Evolutionary conservation across 148 eudicot genomes (phyloP), one percentile per base, ranked within the genome.

Genomic region (Chenopodium berlandieri): DNA sequence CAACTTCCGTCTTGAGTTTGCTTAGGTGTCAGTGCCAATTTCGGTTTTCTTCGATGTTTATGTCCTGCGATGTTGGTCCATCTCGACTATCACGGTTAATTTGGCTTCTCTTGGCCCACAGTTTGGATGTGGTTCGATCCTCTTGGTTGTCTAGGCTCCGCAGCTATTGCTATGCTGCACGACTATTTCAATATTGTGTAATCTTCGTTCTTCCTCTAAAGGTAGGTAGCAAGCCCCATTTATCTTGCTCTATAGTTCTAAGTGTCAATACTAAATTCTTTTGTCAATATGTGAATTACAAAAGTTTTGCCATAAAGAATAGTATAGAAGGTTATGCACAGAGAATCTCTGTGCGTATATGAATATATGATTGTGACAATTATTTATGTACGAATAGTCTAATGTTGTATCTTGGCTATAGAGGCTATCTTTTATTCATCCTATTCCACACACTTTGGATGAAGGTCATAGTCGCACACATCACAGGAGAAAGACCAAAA

Each of bases 391-490:
- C 20, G 1, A 27, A 25, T 17, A 67, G 71, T 25, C 16, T 25
- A 10, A 11, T 16, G 16, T 19, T 0, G 17, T 30, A 67, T 37
- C 6, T 30, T 56, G 1, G 62, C 71, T 11, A 30, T 27, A 27
- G 16, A 25, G 34, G 34, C 16, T 30, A 56, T 56, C 62, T 14
- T 12, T 31, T 9, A 72, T 44, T 32, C 7, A 27, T 17, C 44
- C 73, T 76, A 83, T 71, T 85, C 87, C 22, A 89, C 63, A 80
- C 91, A 90, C 31, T 69, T 50, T 1, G 93, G 93, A 76, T 90
- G 93, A 80, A 90, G 93, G 40, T 90, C 93, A 80, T 87, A 90
- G 77, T 89, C 87, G 82, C 93, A 90, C 27, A 83, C 87, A 58
- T 78, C 81, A 70, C 93, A 90, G 66, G 91, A 87, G 75, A 86